A percentile compares a stretch with the other conserved stretches of the same genome.
phyloP scores from a whole-genome alignment of 2,329 filamentous ascomycete genomes.

The Periglandula ipomoeae region DNA sequence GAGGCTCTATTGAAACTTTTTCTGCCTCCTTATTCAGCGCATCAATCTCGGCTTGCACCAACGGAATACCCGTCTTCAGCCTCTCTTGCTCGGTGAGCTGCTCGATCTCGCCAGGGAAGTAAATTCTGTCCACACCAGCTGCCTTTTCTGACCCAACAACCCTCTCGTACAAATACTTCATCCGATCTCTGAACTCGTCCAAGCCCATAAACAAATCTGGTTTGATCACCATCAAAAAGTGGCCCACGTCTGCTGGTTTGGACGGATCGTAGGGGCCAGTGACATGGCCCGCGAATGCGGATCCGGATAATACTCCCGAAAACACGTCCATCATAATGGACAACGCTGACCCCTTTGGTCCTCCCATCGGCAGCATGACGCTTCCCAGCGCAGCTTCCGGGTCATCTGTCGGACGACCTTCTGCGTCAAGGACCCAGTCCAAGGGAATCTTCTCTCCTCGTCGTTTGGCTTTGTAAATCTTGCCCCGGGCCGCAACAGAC shows the following conservation, averaged over 20 bases:
- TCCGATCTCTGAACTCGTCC: conserved; percentile 58
- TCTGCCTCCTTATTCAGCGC: conserved; percentile 45
- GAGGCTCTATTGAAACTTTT: conserved; percentile 26
- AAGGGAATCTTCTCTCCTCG: conserved; percentile 59
- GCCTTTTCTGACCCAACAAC: conserved; percentile 46
- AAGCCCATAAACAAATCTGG: conserved; percentile 65
- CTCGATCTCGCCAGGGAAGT: conserved; percentile 55
- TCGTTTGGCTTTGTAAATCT: conserved; percentile 61
- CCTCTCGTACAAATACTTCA: conserved; percentile 44
- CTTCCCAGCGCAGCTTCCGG: conserved; percentile 61
- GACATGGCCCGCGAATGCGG: conserved; percentile 70
- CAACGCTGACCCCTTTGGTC: conserved; percentile 70
- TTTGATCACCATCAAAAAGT: conserved; percentile 64
- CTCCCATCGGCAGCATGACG: conserved; percentile 80
- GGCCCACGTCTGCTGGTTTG: conserved; percentile 60
- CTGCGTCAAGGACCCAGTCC: conserved; percentile 66
- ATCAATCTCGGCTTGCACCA: conserved; percentile 47
- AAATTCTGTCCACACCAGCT: conserved; percentile 47
- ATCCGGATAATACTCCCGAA: conserved; percentile 67
- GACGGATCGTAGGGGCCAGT: conserved; percentile 67
- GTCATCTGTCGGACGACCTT: conserved; percentile 62
- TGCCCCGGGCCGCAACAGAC: conserved; percentile 59
- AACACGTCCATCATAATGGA: conserved; percentile 87
- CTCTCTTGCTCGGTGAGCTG: conserved; percentile 43
- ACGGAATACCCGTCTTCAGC: conserved; percentile 46